These are phyloP conservation scores for Lachnellula occidentalis DNA, from an alignment of 2,329 filamentous ascomycete genomes.

Conservation along the genomic window DNA sequence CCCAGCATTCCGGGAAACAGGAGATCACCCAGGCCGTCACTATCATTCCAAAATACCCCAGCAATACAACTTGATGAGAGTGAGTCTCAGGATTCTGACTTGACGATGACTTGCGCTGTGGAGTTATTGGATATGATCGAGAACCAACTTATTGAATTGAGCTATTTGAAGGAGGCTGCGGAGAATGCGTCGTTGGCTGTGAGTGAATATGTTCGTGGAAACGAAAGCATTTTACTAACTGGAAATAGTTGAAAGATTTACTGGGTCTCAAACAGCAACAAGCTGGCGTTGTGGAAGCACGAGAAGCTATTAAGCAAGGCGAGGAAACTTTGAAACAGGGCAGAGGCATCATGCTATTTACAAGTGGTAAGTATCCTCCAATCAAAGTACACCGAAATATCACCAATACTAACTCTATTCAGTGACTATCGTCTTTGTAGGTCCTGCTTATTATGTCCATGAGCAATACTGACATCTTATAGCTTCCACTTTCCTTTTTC, in stretches of 20 bases:
- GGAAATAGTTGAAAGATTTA: slow-evolving; percentile 28
- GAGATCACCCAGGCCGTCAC: background rate
- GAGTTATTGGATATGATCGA: slow-evolving; percentile 5
- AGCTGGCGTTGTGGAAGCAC: slow-evolving; percentile 40
- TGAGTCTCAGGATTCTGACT: slow-evolving; percentile 1
- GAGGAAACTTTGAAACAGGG: slow-evolving; percentile 39
- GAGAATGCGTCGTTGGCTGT: background rate
- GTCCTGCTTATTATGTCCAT: background rate
- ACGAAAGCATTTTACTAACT: background rate
- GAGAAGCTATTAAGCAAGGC: slow-evolving; percentile 36
- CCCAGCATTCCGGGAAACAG: background rate
- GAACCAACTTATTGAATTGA: background rate
- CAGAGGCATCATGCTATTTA: slow-evolving; percentile 36
- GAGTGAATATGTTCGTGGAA: background rate
- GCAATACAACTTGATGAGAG: background rate
- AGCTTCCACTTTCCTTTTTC: slow-evolving; percentile 13
- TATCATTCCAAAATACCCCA: background rate
- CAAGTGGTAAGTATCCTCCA: background rate
- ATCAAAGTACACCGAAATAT: no score
- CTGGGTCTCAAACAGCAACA: slow-evolving; percentile 42
- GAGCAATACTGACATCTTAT: background rate
- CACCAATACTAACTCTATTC: background rate
- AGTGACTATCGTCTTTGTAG: slow-evolving; percentile 18
- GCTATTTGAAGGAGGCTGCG: slow-evolving; percentile 1
- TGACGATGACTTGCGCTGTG: slow-evolving; percentile 4